Conservation (phyloP, 2,329 filamentous ascomycete species). For the Exophiala sp. region DNA sequence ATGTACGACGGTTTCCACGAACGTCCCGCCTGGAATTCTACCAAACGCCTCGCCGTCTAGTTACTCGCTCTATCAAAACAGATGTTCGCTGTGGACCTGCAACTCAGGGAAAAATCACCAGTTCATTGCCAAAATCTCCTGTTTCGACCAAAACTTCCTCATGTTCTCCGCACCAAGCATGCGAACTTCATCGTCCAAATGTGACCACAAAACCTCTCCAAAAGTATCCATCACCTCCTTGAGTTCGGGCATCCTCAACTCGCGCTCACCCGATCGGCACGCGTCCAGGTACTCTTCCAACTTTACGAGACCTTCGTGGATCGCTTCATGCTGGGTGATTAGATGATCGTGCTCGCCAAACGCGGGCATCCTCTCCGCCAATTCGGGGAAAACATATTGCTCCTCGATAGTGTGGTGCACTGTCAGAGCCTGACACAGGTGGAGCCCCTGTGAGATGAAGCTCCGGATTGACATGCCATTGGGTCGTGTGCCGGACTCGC, state of each 20-base stretch:
- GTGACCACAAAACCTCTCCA: constrained; percentile 72
- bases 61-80: background rate
- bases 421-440: constrained; percentile 66
- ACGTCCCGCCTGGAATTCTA: background rate
- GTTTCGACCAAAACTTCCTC: constrained; percentile 72
- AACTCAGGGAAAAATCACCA: constrained; percentile 33
- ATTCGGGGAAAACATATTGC: constrained; percentile 70
- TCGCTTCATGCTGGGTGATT: constrained; percentile 70
- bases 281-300: constrained; percentile 63
- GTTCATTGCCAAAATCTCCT: constrained; percentile 68
- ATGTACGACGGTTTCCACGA: too few relatives aligned
- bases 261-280: constrained; percentile 61
- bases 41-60: background rate
- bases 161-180: constrained; percentile 81
- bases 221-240: constrained; percentile 72
- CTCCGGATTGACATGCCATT: constrained; percentile 62
- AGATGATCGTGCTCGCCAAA: constrained; percentile 65
- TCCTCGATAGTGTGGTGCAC: constrained; percentile 82
- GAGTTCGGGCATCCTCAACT: constrained; percentile 55
- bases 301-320: constrained; percentile 70
- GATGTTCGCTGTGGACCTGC: background rate
- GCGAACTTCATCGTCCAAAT: constrained; percentile 80
- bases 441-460: constrained; percentile 64
- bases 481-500: constrained; percentile 57
- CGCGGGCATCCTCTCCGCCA: constrained; percentile 74